Conservation (phyloP, 2,329 filamentous ascomycete species). For the Botryotinia calthae region DNA sequence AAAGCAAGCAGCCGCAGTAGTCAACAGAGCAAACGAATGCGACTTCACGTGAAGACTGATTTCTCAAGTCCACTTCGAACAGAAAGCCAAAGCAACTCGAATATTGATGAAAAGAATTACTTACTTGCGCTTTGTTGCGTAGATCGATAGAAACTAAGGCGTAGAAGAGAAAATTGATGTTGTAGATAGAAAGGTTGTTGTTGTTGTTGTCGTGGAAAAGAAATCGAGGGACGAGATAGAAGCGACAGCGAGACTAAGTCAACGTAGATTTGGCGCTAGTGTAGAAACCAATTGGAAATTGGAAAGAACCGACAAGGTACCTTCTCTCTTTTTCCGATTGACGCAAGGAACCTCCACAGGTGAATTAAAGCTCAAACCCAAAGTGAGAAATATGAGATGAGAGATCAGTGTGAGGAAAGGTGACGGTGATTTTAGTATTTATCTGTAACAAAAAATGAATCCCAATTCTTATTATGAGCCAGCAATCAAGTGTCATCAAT, state of each 20-base stretch:
- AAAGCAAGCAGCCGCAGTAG: constrained; percentile 5
- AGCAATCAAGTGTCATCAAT: background rate
- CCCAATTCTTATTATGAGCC: background rate
- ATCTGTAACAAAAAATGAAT: background rate
- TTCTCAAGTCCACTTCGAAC: background rate
- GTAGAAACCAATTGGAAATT: background rate
- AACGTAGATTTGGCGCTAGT: background rate
- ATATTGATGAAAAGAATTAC: background rate
- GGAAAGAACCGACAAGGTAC: background rate
- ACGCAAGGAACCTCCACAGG: background rate
- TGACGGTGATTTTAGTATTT: too few species aligned
- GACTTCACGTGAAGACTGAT: background rate
- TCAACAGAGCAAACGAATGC: background rate
- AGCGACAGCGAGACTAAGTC: background rate
- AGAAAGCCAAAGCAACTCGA: background rate
- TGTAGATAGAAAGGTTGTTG: background rate
- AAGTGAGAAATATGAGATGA: background rate
- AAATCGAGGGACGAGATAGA: background rate
- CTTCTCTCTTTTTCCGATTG: background rate
- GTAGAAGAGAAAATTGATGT: background rate
- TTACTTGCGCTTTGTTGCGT: background rate
- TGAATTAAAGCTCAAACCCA: background rate
- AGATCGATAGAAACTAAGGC: background rate
- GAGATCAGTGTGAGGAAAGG: background rate
- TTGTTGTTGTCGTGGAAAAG: background rate